Evolutionary conservation across 31 red algal genomes (phyloP).

Genomic region (Pterothamnion heteromorphum): DNA sequence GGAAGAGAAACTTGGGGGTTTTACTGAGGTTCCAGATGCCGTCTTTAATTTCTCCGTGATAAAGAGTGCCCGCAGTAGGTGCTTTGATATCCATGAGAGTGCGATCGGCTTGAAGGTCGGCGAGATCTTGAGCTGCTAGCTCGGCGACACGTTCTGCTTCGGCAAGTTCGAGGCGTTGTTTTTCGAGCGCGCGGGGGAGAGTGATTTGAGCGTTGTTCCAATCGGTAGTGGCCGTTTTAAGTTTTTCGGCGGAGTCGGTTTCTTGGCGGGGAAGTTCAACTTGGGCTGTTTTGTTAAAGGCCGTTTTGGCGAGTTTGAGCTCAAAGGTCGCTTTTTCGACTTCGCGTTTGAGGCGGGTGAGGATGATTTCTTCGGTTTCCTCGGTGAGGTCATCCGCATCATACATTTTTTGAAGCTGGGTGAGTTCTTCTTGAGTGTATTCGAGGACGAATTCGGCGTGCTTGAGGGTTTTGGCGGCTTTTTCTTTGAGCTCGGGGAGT

Average conservation of each 20-base stretch:
- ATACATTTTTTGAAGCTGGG: constrained; percentile 20
- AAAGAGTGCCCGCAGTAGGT: not conserved
- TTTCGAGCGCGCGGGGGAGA: not conserved
- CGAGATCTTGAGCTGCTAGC: not conserved
- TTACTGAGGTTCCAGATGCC: not conserved
- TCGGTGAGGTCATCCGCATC: constrained; percentile 1
- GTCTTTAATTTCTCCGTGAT: constrained; percentile 6
- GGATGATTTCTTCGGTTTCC: constrained; percentile 28
- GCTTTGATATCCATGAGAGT: not conserved
- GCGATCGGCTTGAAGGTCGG: not conserved
- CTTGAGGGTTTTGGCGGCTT: not conserved
- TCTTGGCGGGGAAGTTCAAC: not conserved
- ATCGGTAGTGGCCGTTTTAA: not conserved
- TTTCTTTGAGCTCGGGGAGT: not conserved
- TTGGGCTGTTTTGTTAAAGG: not conserved
- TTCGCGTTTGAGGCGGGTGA: not conserved
- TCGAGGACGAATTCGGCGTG: not conserved
- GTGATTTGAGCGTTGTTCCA: not conserved
- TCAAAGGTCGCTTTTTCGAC: not conserved
- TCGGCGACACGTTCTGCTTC: not conserved
- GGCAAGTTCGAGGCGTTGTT: not conserved
- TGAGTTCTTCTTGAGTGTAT: not conserved
- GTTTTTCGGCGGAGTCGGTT: not conserved
- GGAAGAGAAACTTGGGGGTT: not conserved
- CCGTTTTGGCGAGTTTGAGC: not conserved